These are phyloP conservation scores for Leishmania lainsoni DNA, from an alignment of 208 protist genomes.

Conservation along the genomic window DNA sequence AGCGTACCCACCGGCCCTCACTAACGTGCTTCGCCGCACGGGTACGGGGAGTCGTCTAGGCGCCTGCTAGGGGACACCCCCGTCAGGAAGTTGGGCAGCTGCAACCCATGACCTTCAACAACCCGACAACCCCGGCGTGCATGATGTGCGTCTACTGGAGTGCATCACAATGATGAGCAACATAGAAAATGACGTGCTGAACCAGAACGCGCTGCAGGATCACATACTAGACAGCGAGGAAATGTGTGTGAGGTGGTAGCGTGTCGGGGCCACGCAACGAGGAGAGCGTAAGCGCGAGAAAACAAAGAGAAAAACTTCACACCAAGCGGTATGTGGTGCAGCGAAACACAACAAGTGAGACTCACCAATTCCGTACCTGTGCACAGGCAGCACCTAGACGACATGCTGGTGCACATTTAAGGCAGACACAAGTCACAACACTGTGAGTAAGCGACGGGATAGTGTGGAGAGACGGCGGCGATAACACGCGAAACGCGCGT, in stretches of 20 bases:
- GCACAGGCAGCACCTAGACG: neutral
- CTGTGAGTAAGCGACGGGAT: neutral
- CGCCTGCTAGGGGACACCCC: no score
- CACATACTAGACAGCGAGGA: neutral
- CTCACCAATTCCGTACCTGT: neutral
- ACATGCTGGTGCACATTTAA: neutral
- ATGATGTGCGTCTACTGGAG: no score
- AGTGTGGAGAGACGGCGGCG: no score
- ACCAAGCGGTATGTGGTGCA: neutral
- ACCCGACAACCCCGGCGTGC: no score
- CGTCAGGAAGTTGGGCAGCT: no score
- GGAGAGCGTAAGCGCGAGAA: neutral
- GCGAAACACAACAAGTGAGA: neutral
- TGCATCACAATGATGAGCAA: neutral
- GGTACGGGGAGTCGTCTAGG: no score
- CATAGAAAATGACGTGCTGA: neutral
- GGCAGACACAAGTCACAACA: neutral
- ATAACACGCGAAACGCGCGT: neutral
- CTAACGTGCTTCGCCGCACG: no score
- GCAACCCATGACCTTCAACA: no score
- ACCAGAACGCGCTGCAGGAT: neutral
- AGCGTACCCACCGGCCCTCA: no score
- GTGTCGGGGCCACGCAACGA: neutral
- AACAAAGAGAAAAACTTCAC: neutral
- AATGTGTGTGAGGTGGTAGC: neutral